A percentile compares a stretch with the other conserved stretches of the same genome.
Conservation (phyloP, 169 alveolate genomes). For the Eimeria brunetti region DNA sequence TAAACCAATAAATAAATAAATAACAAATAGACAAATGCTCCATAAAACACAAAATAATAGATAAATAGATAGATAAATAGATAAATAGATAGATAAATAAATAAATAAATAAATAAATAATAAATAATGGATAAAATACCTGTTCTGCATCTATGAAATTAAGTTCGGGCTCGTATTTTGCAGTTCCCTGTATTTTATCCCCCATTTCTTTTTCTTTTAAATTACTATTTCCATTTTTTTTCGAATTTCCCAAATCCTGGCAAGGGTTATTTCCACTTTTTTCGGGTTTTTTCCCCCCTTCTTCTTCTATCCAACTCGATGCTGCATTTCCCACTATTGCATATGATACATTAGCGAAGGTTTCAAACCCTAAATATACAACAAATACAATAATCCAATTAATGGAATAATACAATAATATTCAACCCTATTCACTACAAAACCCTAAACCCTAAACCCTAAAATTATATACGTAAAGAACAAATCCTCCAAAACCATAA, state of each 20-base stretch:
- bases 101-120: background rate
- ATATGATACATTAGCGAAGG: slow-evolving; percentile 78
- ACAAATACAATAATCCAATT: background rate
- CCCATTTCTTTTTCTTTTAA: slow-evolving; percentile 11
- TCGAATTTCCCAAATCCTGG: no score
- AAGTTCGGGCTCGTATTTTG: slow-evolving; percentile 61
- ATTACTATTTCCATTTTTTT: background rate
- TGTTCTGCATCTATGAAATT: slow-evolving; percentile 72
- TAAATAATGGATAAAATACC: no score
- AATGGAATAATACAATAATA: background rate
- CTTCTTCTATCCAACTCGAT: background rate
- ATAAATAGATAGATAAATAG: no score
- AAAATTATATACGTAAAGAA: no score
- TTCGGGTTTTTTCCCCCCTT: no score
- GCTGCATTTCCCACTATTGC: slow-evolving; percentile 75
- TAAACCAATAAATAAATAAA: background rate
- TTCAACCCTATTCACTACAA: no score
- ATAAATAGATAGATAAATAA: no score
- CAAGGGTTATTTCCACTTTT: no score
- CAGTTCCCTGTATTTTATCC: slow-evolving; percentile 19
- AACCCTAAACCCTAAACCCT: no score
- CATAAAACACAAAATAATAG: background rate
- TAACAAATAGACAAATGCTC: background rate
- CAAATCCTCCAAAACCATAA: no score
- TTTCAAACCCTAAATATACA: slow-evolving; percentile 75